Evolutionary conservation across 768 basidiomycete species (phyloP), one percentile per base, ranked within the genome.

Genomic region (Trametes cubensis): DNA sequence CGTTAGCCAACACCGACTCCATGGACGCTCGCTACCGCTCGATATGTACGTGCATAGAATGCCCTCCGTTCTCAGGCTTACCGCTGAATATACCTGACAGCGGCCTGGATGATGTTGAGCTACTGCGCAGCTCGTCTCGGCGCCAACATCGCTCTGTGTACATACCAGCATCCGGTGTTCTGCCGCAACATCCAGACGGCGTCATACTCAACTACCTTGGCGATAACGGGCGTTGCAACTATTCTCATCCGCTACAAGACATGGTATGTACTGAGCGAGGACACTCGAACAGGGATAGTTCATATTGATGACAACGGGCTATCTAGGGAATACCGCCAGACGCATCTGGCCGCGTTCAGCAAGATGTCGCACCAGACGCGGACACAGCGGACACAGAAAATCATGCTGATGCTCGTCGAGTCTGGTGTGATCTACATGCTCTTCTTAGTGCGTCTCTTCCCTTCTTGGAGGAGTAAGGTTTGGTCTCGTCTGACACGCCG

Each of bases 391-490:
- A 8, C 55, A 10, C 61, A 67, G 47, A 62, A 34, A 17, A 18
- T 70, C 23, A 61, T 68, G 54, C 10, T 66, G 7, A 58, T 70
- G 8, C 61, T 70, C 56, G 40, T 70, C 38, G 69, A 70, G 46
- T 65, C 69, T 15, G 69, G 69, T 30, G 21, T 70, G 3, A 26
- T 68, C 0, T 70, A 70, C 55, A 62, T 68, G 54, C 64, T 70
- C 41, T 70, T 68, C 55, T 70, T 68, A 49, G 69, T 70, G 42
- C 26, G 69, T 44, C 17, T 40, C 6, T 34, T 34, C 34, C 34
- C 34, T 11, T 34, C 34, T 34, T 34, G 5, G 5, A 34, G 34
- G 2, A 34, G 34, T 34, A 34, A 34, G 34, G 34, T 34, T 34
- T 34, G 34, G 34, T 11, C 34, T 11, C 28, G 28, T 34, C 34